Base-by-base conservation (phyloP, 2,329 filamentous ascomycete species). In the Trichoderma sp. region DNA sequence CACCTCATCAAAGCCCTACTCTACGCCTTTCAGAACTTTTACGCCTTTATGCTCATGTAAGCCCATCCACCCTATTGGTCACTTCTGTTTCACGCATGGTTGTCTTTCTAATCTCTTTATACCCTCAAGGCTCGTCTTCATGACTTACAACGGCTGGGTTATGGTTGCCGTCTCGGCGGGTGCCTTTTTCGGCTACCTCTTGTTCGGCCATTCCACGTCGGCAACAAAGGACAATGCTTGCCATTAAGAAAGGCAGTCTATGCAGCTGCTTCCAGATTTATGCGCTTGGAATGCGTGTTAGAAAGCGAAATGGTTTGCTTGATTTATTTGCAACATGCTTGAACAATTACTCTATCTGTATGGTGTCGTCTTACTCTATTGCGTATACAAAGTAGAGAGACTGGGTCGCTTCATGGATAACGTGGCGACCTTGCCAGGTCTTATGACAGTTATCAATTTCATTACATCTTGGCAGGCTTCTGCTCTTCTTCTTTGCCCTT, bases 111-210 rank as follows among this genome's bases (percentile, higher is more conserved):
- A 26, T 34, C 30, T 24, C 4, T 18, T 43, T 18, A 8, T 18
- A 58, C 28, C 4, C 24, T 10, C 37, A 43, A 98, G 95, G 96
- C 85, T 99, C 70, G 82, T 99, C 26, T 99, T 99, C 81, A 99
- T 99, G 96, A 99, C 96, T n/a, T 99, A 99, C 82, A 99, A 99
- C 76, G 96, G 96, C 68, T 97, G 92, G 90, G 90, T 99, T 74
- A 99, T 99, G 96, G 81, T 97, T 73, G 88, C 95, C 3, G 94
- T 98, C 18, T 91, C 91, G 0, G 83, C 96, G 11, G 96, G 96
- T 18, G 94, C 95, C 0, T 97, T 96, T 73, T 80, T 97, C 55
- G 96, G 96, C 54, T 97, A 97, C 77, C 78, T 97, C 70, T 75
- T 91, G 55, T 99, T 97, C 81, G 91, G 92, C 18, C 86, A 88